Conservation (phyloP, 768 basidiomycete genomes). For the Leccinum pellstonianum region DNA sequence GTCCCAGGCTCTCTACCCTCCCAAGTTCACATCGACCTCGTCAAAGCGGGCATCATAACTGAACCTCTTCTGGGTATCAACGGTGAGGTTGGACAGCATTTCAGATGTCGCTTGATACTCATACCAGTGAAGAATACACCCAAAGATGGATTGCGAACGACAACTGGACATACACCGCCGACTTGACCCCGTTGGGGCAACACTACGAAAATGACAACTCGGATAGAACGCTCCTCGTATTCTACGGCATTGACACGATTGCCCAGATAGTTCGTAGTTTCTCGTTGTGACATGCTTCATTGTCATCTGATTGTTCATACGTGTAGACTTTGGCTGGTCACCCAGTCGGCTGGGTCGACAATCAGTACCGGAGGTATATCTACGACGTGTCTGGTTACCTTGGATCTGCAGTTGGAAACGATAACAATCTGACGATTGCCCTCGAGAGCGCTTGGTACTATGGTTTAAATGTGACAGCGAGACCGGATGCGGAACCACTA, state of each 20-base stretch:
- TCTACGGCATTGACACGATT: conserved; percentile 57
- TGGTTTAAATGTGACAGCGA: conserved; percentile 50
- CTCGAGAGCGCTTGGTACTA: conserved; percentile 56
- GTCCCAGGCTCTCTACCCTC: conserved; percentile 52
- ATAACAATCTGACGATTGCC: conserved; percentile 30
- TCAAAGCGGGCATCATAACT: conserved; percentile 50
- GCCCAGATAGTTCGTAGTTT: conserved; percentile 47
- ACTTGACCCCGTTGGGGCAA: conserved; percentile 43
- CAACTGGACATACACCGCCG: conserved; percentile 60
- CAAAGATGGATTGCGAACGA: conserved; percentile 56
- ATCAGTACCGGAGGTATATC: too few relatives aligned
- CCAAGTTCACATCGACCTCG: conserved; percentile 53
- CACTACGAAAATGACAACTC: conserved; percentile 18
- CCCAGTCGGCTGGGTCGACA: conserved; percentile 42
- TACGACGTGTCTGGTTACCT: too few relatives aligned
- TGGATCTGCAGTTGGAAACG: too few relatives aligned
- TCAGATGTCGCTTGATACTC: background rate
- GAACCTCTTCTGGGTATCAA: conserved; percentile 55
- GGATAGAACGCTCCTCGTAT: conserved; percentile 44
- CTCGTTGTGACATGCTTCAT: background rate
- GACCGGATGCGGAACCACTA: conserved; percentile 48
- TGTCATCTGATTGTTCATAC: background rate
- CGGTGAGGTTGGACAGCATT: conserved; percentile 34
- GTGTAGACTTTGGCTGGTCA: conserved; percentile 48
- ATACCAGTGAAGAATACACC: conserved; percentile 42